phyloP scores from a whole-genome alignment of 345 rosid genomes.

The Turritis glabra region DNA sequence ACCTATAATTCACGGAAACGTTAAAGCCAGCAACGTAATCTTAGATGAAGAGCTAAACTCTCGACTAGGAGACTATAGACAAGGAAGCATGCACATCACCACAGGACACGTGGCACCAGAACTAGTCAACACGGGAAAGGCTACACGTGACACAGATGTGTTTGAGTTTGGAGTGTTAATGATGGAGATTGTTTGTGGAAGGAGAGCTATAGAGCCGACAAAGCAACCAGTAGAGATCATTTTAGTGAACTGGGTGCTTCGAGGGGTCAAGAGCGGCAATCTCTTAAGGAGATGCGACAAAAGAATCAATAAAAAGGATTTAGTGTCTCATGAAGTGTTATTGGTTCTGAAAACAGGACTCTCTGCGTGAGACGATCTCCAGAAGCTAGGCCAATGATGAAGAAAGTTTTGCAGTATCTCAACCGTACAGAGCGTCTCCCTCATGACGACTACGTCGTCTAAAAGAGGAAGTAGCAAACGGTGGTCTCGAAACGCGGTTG shows the following conservation, averaged over 20 bases:
- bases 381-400: constrained; percentile 34
- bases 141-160: constrained; percentile 40
- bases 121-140: constrained; percentile 37
- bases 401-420: constrained; percentile 38
- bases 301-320: no score
- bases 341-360: no score
- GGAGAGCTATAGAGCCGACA: constrained; percentile 40
- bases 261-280: no score
- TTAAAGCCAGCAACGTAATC: constrained; percentile 50
- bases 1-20: constrained; percentile 42
- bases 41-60: constrained; percentile 47
- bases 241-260: no score
- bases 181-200: constrained; percentile 52
- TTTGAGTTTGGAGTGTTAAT: constrained; percentile 49
- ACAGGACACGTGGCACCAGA: constrained; percentile 56
- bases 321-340: no score
- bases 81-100: constrained; percentile 39
- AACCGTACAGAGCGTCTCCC: constrained; percentile 37
- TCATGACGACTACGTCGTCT: constrained; percentile 14
- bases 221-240: constrained; percentile 28
- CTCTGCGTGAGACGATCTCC: constrained; percentile 35
- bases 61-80: constrained; percentile 54
- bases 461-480: no score
- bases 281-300: no score
- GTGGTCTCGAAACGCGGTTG: not conserved